Percentiles rank a stretch among this genome's conserved stretches.
Evolutionary conservation across 2,329 filamentous ascomycete species (phyloP).

Genomic region (Cladophialophora immunda): DNA sequence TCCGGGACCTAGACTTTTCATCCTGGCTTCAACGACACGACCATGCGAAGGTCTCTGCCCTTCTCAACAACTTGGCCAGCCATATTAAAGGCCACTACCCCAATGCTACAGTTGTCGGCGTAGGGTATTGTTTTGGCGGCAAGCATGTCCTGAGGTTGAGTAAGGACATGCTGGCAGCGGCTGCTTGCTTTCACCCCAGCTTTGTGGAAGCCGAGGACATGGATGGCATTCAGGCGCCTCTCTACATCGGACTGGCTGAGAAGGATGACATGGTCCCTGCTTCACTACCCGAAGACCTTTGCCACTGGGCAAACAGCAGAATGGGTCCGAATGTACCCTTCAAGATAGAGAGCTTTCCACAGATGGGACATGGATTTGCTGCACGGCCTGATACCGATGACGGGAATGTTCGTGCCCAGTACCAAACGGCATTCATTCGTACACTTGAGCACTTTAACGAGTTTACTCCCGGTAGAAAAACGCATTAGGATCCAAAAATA

Average conservation of each 20-base stretch:
- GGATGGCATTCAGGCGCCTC: slow-evolving; percentile 9
- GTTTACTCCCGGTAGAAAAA: neutral
- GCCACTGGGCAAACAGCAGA: neutral
- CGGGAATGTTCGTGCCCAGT: slow-evolving; percentile 1
- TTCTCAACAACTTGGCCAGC: neutral
- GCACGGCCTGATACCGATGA: slow-evolving; percentile 24
- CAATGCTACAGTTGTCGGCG: slow-evolving; percentile 1
- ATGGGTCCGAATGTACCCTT: neutral
- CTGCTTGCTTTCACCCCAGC: slow-evolving; percentile 12
- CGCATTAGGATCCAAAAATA: neutral
- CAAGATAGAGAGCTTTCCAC: slow-evolving; percentile 19
- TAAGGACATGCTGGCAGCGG: slow-evolving; percentile 9
- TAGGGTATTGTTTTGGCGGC: slow-evolving; percentile 30
- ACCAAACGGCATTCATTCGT: slow-evolving; percentile 16
- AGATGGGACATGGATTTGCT: slow-evolving; percentile 27
- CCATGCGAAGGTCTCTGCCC: neutral
- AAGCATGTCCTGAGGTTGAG: slow-evolving; percentile 19
- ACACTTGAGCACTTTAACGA: neutral
- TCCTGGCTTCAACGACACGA: slow-evolving; percentile 11
- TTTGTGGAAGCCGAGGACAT: slow-evolving; percentile 21
- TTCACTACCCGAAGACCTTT: slow-evolving; percentile 14
- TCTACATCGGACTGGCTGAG: slow-evolving; percentile 22
- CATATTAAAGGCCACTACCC: neutral
- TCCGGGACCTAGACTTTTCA: slow-evolving; percentile 3
- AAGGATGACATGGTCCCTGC: slow-evolving; percentile 26